A percentile compares a stretch with the other conserved stretches of the same genome.
Evolutionary conservation across 169 alveolate species (phyloP).

Genomic region (Cryptosporidium sp.): DNA sequence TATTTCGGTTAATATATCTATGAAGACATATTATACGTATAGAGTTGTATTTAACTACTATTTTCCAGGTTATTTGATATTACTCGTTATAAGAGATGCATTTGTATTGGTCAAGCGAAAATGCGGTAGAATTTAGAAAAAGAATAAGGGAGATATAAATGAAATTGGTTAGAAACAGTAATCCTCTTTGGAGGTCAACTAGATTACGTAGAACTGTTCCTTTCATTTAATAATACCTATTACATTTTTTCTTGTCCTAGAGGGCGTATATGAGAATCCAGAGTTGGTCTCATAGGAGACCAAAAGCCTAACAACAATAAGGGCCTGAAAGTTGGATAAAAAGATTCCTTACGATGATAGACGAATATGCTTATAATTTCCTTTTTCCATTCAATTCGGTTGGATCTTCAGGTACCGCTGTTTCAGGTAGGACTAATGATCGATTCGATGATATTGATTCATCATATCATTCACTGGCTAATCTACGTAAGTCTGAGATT

Average conservation of each 20-base stretch:
- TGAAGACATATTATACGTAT: slow-evolving; percentile 64
- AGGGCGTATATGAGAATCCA: slow-evolving; percentile 65
- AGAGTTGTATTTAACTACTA: neutral
- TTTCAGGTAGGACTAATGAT: slow-evolving; percentile 5
- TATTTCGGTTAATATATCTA: slow-evolving; percentile 22
- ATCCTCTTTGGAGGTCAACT: slow-evolving; percentile 33
- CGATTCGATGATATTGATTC: neutral
- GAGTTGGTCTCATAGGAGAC: slow-evolving; percentile 70
- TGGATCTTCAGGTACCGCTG: slow-evolving; percentile 24
- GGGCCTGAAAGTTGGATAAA: slow-evolving; percentile 16
- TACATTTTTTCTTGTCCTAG: slow-evolving; percentile 44
- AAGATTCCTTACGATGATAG: neutral
- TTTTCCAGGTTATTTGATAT: slow-evolving; percentile 48
- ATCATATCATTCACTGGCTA: neutral
- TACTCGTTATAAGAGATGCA: slow-evolving; percentile 62
- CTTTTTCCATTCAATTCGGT: slow-evolving; percentile 10
- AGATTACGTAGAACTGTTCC: slow-evolving; percentile 33
- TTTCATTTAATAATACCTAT: slow-evolving; percentile 1
- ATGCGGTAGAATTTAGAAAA: slow-evolving; percentile 61
- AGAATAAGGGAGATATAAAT: slow-evolving; percentile 63
- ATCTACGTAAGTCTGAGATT: slow-evolving; percentile 9
- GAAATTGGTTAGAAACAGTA: slow-evolving; percentile 21
- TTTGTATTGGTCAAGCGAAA: slow-evolving; percentile 15
- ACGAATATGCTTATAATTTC: slow-evolving; percentile 29
- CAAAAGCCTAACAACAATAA: slow-evolving; percentile 2